Percentiles rank a stretch among this genome's conserved stretches.
These are phyloP conservation scores for Heracleum sosnowskyi DNA, from an alignment of 129 eudicot genomes.

Conservation along the genomic window DNA sequence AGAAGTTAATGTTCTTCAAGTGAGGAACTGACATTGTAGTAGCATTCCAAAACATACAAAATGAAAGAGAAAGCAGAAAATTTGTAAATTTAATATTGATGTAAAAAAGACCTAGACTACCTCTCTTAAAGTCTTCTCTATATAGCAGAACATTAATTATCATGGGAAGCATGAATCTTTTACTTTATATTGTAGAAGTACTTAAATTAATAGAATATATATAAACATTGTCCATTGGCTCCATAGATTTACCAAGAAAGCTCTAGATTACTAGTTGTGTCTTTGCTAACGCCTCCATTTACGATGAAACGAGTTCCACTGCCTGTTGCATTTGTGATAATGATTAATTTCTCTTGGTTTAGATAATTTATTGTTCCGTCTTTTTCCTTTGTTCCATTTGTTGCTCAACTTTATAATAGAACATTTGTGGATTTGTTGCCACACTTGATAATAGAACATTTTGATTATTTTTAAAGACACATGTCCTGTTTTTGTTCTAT, in stretches of 20 bases:
- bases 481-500: not conserved
- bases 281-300: not conserved
- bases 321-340: not conserved
- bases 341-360: not conserved
- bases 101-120: not conserved
- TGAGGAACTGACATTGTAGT: not conserved
- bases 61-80: not conserved
- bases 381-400: not conserved
- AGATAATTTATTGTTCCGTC: not conserved
- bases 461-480: not conserved
- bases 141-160: not conserved
- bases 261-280: not conserved
- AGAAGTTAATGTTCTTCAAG: not conserved
- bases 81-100: not conserved
- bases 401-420: not conserved
- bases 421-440: not conserved
- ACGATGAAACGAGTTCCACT: not conserved
- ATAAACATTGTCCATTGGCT: not conserved
- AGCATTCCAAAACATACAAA: not conserved
- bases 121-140: not conserved
- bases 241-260: not conserved
- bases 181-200: not conserved
- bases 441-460: not conserved
- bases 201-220: not conserved
- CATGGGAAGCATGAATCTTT: not conserved